phyloP scores from a whole-genome alignment of 306 rosid genomes.

The Quercus agrifolia region DNA sequence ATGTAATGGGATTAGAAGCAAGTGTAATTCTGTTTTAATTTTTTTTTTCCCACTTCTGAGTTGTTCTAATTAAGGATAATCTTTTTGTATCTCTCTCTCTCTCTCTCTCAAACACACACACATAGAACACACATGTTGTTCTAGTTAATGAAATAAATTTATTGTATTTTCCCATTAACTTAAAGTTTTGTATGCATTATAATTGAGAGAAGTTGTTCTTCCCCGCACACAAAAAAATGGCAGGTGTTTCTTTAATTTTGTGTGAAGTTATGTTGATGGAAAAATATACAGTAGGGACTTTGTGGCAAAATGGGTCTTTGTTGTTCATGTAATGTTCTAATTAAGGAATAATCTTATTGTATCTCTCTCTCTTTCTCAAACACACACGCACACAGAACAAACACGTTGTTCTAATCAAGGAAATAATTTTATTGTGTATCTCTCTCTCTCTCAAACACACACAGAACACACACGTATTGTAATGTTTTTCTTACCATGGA shows the following conservation, averaged over 20 bases:
- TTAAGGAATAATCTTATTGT: not conserved
- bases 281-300: not conserved
- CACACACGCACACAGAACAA: not conserved
- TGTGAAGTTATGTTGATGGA: conserved; percentile 17
- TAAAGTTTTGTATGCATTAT: too few species aligned
- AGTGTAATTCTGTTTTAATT: not conserved
- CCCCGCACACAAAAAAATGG: too few species aligned
- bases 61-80: not conserved
- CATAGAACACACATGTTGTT: not conserved
- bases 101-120: not conserved
- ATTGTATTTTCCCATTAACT: too few species aligned
- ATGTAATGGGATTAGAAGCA: not conserved
- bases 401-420: too few species aligned
- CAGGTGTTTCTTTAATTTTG: not conserved
- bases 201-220: too few species aligned
- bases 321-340: not conserved
- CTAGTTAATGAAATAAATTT: too few species aligned
- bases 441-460: too few species aligned
- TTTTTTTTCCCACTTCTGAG: not conserved
- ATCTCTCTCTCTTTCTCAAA: not conserved
- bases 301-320: not conserved
- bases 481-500: not conserved
- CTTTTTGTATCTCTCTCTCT: not conserved
- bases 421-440: too few species aligned
- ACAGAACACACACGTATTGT: not conserved